Conservation (phyloP, 129 eudicot genomes). For the Scalesia atractyloides region DNA sequence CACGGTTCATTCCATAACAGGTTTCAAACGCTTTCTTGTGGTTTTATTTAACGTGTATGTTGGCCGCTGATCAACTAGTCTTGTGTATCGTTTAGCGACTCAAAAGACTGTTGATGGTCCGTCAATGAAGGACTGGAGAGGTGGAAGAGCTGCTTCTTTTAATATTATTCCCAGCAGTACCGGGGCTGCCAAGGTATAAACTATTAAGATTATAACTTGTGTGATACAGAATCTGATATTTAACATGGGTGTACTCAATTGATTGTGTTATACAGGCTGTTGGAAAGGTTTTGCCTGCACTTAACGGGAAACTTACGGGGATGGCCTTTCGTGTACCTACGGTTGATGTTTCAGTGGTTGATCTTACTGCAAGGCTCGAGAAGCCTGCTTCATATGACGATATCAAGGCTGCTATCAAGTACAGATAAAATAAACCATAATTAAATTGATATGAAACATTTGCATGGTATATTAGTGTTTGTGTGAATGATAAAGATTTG, state of each 20-base stretch:
- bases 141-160: constrained; percentile 86
- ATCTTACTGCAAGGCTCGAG: constrained; percentile 71
- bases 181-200: constrained; percentile 75
- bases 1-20: constrained; percentile 68
- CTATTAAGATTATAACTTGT: constrained; percentile 2
- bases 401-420: constrained; percentile 76
- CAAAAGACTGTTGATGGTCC: constrained; percentile 87
- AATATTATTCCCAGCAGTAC: constrained; percentile 87
- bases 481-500: neutral
- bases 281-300: constrained; percentile 75
- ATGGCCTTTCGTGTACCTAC: constrained; percentile 85
- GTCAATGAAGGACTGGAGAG: constrained; percentile 86
- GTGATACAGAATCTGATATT: neutral
- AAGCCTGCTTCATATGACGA: constrained; percentile 71
- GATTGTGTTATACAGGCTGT: constrained; percentile 53
- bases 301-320: constrained; percentile 81
- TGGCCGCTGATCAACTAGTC: neutral
- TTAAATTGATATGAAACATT: neutral
- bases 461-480: neutral
- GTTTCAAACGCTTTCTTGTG: constrained; percentile 22
- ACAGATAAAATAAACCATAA: neutral
- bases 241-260: neutral
- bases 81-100: constrained; percentile 45
- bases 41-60: neutral
- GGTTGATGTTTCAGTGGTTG: constrained; percentile 74